Percentiles rank a stretch among this genome's conserved stretches.
Evolutionary conservation across 345 rosid species (phyloP).

Genomic region (Eutrema heterophyllum): DNA sequence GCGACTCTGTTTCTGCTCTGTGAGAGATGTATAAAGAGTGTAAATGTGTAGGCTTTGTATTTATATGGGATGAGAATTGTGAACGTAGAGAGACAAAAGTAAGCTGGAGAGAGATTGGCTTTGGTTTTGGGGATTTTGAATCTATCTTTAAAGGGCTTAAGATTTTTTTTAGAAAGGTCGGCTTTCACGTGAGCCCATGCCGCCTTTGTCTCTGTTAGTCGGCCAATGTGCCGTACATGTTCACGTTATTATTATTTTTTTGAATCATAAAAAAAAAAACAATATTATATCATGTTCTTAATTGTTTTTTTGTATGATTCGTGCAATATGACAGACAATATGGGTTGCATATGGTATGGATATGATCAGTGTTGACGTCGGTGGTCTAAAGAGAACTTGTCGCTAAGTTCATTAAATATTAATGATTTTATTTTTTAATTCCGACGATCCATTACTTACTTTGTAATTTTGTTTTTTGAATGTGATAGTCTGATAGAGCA

Average conservation of each 20-base stretch:
- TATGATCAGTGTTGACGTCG: slow-evolving; percentile 17
- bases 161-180: slow-evolving; percentile 22
- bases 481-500: neutral
- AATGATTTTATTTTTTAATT: neutral
- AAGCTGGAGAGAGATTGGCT: neutral
- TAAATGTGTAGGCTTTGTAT: neutral
- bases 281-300: neutral
- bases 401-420: neutral
- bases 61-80: neutral
- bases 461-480: neutral
- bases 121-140: slow-evolving; percentile 4
- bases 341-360: slow-evolving; percentile 20
- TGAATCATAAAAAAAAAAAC: neutral
- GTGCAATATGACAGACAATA: neutral
- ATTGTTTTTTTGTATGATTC: slow-evolving; percentile 5
- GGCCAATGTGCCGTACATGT: slow-evolving; percentile 27
- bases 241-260: slow-evolving; percentile 10
- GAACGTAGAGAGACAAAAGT: neutral
- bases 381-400: slow-evolving; percentile 19
- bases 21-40: neutral
- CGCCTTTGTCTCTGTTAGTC: slow-evolving; percentile 28
- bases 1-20: slow-evolving; percentile 25
- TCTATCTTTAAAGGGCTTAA: slow-evolving; percentile 10
- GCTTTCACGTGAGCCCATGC: slow-evolving; percentile 31
- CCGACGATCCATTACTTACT: neutral